These are phyloP conservation scores for Vigna reflexopilosa DNA, from an alignment of 306 rosid species.

Conservation along the genomic window DNA sequence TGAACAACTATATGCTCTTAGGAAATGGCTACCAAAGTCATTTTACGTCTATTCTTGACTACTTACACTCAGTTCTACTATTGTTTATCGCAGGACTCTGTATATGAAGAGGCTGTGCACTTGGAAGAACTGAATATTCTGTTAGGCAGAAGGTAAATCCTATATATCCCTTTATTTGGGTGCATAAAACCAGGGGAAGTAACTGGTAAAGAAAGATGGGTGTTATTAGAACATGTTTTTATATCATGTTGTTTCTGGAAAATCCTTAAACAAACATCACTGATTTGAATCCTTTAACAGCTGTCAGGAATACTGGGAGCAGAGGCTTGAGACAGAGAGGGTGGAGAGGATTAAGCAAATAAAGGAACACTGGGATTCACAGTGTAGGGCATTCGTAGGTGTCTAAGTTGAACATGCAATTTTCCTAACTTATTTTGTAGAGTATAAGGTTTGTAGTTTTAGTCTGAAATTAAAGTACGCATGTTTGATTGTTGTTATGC, in stretches of 20 bases:
- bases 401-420: constrained; percentile 38
- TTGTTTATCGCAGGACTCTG: constrained; percentile 60
- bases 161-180: not conserved
- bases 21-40: not conserved
- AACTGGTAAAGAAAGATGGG: not conserved
- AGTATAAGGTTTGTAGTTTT: not conserved
- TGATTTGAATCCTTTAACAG: constrained; percentile 44
- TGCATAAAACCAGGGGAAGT: not conserved
- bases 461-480: constrained; percentile 25
- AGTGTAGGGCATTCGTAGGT: constrained; percentile 68
- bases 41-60: not conserved
- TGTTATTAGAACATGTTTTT: not conserved
- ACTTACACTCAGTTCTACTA: constrained; percentile 5
- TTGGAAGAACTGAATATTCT: constrained; percentile 81
- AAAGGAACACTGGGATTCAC: constrained; percentile 86
- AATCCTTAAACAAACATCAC: not conserved
- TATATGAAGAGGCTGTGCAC: constrained; percentile 74
- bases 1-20: not conserved
- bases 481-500: constrained; percentile 14
- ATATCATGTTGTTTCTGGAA: not conserved
- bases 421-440: constrained; percentile 18
- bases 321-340: constrained; percentile 71
- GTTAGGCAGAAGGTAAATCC: constrained; percentile 65
- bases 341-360: constrained; percentile 74
- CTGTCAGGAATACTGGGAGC: constrained; percentile 82